Evolutionary conservation across 1,284 basidiomycete species (phyloP), one percentile per base, ranked within the genome.

Genomic region (Apiotrichum domesticum): DNA sequence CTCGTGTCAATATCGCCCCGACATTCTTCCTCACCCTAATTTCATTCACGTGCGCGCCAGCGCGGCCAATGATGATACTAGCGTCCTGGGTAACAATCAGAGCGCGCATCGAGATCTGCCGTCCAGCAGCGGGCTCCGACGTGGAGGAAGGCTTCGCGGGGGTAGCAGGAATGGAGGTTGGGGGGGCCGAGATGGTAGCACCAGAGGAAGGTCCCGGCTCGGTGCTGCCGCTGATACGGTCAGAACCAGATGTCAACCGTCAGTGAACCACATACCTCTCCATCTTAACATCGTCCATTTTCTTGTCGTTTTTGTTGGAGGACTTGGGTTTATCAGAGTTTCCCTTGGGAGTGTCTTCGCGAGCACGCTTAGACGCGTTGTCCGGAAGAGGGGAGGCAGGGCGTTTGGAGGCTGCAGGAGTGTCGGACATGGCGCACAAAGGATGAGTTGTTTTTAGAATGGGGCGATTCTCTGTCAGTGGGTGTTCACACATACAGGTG

Each of bases 1-100:
- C 21, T 11, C 8, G 46, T 54, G 59, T 42, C 7, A 49, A 33
- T 13, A 61, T 73, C 70, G 14, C 62, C 61, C 2, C 37, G 2
- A 6, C 37, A 13, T 32, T 14, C 6, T 3, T 10, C 59, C 75
- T 56, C 45, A 76, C 76, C 58, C 96, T 83, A 66, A 99, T 98
- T 78, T 98, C 95, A 72, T 97, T 98, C 71, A 99, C 94, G 78
- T 98, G 95, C 54, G 89, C 85, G 62, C 96, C 96, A 51, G 82
- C 89, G 77, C 94, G 94, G 43, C 96, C 96, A 71, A 99, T 99
- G 79, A 99, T 98, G 78, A 99, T 93, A 57, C 91, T 95, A 14
- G 96, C 96, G 76, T 99, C 96, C 78, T 97, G 93, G 9, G 96
- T 98, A 66, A 98, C 94, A 71, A 99, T 98, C 70, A 99, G 81